A percentile compares a stretch with the other conserved stretches of the same genome.
These are phyloP conservation scores for Pichia thaimueangensis DNA, from an alignment of 805 yeast genomes.

Conservation along the genomic window DNA sequence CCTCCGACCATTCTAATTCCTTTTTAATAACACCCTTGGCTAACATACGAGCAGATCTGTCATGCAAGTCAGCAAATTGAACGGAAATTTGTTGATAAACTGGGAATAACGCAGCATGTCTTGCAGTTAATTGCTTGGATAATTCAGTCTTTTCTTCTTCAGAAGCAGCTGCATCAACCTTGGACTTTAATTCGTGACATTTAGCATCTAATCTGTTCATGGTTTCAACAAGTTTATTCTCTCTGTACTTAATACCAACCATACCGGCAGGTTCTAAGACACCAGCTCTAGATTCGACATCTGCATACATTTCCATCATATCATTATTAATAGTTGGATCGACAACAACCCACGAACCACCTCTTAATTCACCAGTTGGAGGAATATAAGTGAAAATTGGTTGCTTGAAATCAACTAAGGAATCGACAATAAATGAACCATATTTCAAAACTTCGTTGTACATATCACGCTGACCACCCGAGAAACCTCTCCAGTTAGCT, in stretches of 20 bases:
- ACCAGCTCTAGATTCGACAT: constrained; percentile 92
- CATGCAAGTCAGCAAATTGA: constrained; percentile 97
- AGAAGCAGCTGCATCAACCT: constrained; percentile 45
- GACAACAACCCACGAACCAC: constrained; percentile 99
- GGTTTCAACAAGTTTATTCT: constrained; percentile 83
- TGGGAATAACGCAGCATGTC: constrained; percentile 79
- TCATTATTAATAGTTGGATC: constrained; percentile 96
- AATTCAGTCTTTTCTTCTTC: constrained; percentile 62
- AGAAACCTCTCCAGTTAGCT: constrained; percentile 99
- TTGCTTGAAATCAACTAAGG: constrained; percentile 90
- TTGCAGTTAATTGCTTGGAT: constrained; percentile 59
- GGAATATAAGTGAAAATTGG: constrained; percentile 97
- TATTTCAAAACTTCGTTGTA: constrained; percentile 95
- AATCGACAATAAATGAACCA: constrained; percentile 96
- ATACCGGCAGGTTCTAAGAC: constrained; percentile 98
- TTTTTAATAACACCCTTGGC: constrained; percentile 88
- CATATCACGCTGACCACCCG: constrained; percentile 99
- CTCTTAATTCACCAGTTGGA: constrained; percentile 97
- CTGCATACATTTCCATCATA: constrained; percentile 99
- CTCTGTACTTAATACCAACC: constrained; percentile 97
- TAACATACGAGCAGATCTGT: constrained; percentile 94
- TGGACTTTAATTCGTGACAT: constrained; percentile 61
- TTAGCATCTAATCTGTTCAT: constrained; percentile 83
- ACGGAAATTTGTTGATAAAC: constrained; percentile 87
- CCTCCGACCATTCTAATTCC: constrained; percentile 76